A percentile compares a stretch with the other conserved stretches of the same genome.
These are phyloP conservation scores for Hericium coralloides DNA, from an alignment of 768 basidiomycete genomes.

Conservation along the genomic window DNA sequence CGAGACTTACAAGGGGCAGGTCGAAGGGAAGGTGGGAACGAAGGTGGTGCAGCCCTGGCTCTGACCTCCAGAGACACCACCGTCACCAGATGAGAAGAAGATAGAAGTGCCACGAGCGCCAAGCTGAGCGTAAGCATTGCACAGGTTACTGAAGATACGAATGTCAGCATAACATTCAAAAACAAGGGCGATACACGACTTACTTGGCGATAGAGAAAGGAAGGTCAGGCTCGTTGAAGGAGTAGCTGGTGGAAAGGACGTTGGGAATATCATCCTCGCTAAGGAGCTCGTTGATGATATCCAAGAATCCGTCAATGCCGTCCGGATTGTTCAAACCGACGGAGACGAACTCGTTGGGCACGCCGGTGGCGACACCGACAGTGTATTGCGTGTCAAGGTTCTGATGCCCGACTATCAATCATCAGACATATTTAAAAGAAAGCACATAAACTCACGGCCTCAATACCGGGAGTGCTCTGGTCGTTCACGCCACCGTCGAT, in stretches of 20 bases:
- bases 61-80: conserved; percentile 27
- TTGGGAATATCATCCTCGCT: conserved; percentile 5
- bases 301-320: conserved; percentile 22
- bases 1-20: conserved; percentile 24
- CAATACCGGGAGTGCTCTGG: background rate
- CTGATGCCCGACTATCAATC: conserved; percentile 1
- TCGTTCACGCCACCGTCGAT: background rate
- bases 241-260: conserved; percentile 24
- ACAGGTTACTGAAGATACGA: conserved; percentile 19
- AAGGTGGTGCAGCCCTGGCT: conserved; percentile 21
- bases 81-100: conserved; percentile 31
- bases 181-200: background rate
- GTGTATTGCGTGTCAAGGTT: conserved; percentile 31
- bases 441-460: background rate
- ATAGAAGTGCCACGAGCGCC: conserved; percentile 28
- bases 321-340: conserved; percentile 15
- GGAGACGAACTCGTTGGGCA: conserved; percentile 18
- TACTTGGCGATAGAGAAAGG: conserved; percentile 19
- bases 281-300: conserved; percentile 20
- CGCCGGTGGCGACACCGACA: conserved; percentile 22
- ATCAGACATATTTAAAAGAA: background rate
- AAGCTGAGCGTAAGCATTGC: conserved; percentile 28
- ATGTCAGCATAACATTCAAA: background rate
- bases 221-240: conserved; percentile 20
- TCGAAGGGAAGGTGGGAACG: conserved; percentile 27